Percentiles rank a stretch among this genome's conserved stretches.
phyloP scores from a whole-genome alignment of 306 rosid genomes.

The Cicer chorassanicum region DNA sequence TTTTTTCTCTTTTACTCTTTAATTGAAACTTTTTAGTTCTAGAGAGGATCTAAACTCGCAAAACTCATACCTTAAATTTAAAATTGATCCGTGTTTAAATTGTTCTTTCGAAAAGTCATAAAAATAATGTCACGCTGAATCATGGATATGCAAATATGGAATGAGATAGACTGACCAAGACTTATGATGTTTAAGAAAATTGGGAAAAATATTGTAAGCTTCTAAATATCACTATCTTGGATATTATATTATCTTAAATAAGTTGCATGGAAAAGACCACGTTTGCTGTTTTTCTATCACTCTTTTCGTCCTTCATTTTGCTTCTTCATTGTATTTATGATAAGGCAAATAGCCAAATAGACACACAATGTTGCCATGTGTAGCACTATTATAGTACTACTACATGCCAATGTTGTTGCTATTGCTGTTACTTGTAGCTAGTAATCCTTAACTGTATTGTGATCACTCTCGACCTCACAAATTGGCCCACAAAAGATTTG shows the following conservation, averaged over 20 bases:
- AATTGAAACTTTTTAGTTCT: too few relatives aligned
- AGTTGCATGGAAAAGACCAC: conserved; percentile 51
- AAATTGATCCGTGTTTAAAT: conserved; percentile 17
- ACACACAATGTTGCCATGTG: background rate
- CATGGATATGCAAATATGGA: background rate
- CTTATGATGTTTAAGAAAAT: conserved; percentile 21
- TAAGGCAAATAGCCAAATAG: conserved; percentile 40
- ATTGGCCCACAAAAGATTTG: conserved; percentile 14
- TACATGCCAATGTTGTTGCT: conserved; percentile 30
- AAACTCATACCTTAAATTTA: too few relatives aligned
- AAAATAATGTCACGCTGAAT: conserved; percentile 19
- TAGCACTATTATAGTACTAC: background rate
- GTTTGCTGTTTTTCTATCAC: conserved; percentile 45
- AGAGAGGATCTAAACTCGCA: too few relatives aligned
- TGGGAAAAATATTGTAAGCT: conserved; percentile 6
- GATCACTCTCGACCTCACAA: conserved; percentile 1
- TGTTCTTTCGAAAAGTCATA: background rate
- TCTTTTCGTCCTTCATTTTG: conserved; percentile 23
- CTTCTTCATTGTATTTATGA: background rate
- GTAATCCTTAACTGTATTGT: background rate
- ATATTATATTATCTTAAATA: conserved; percentile 35
- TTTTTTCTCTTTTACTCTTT: too few relatives aligned
- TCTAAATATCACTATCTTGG: conserved; percentile 35
- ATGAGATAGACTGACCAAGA: background rate
- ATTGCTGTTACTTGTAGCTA: background rate